A percentile compares a stretch with the other conserved stretches of the same genome.
Conservation (phyloP, 177 flowering plant species). For the Vitis hybrid region DNA sequence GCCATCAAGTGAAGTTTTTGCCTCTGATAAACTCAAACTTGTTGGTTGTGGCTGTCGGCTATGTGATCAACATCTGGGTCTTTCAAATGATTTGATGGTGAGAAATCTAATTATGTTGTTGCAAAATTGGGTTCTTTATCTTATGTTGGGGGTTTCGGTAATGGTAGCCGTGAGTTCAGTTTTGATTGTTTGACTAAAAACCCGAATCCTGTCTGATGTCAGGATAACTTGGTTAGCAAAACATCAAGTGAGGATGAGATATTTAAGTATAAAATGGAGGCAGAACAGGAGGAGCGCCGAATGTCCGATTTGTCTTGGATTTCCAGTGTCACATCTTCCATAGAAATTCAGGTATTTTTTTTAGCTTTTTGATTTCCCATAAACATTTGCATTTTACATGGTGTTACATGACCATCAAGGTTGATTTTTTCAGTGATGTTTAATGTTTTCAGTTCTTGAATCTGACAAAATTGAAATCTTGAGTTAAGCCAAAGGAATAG, state of each 20-base stretch:
- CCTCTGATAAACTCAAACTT: conserved; percentile 18
- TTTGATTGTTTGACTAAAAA: neutral
- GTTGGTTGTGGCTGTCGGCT: conserved; percentile 42
- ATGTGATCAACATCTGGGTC: conserved; percentile 41
- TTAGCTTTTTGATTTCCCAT: neutral
- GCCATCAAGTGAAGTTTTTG: conserved; percentile 9
- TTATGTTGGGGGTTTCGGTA: neutral
- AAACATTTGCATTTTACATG: neutral
- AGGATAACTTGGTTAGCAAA: conserved; percentile 32
- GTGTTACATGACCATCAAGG: neutral
- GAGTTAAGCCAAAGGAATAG: too few species aligned
- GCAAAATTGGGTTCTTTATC: neutral
- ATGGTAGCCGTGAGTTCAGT: neutral
- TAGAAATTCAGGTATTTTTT: conserved; percentile 64
- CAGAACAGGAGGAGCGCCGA: conserved; percentile 87
- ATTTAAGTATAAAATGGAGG: conserved; percentile 36
- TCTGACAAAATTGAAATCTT: too few species aligned
- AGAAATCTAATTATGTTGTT: neutral
- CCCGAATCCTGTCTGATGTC: neutral
- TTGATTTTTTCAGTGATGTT: neutral
- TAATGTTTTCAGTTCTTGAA: too few species aligned
- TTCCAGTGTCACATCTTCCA: conserved; percentile 67
- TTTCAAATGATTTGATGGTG: conserved; percentile 27
- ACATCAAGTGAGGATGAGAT: conserved; percentile 35
- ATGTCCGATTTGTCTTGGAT: conserved; percentile 96